A percentile compares a stretch with the other conserved stretches of the same genome.
Conservation (phyloP, 768 basidiomycete genomes). For the Naganishia randhawae region DNA sequence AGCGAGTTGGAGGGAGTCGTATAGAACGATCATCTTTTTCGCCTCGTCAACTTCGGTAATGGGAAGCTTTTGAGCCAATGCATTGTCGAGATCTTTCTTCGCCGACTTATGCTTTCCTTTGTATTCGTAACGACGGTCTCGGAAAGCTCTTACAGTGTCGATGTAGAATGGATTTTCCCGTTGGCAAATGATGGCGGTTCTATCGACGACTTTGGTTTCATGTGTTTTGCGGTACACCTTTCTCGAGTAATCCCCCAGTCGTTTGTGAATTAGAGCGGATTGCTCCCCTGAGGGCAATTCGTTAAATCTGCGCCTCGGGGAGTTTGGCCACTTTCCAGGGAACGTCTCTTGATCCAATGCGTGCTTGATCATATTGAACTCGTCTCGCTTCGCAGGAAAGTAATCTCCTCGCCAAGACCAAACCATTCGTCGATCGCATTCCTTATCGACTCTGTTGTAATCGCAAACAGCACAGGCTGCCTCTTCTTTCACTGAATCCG, state of each 20-base stretch:
- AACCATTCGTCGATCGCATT: slow-evolving; percentile 83
- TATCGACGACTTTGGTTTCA: slow-evolving; percentile 89
- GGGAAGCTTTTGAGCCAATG: slow-evolving; percentile 63
- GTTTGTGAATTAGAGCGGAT: slow-evolving; percentile 87
- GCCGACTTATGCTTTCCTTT: slow-evolving; percentile 97
- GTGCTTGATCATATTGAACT: slow-evolving; percentile 97
- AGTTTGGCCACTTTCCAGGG: slow-evolving; percentile 71
- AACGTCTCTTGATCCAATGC: slow-evolving; percentile 92
- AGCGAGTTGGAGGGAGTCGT: slow-evolving; percentile 95
- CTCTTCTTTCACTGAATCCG: slow-evolving; percentile 95
- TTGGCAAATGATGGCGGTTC: slow-evolving; percentile 94
- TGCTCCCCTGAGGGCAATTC: slow-evolving; percentile 83
- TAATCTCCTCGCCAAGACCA: slow-evolving; percentile 99
- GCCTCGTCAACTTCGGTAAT: slow-evolving; percentile 90
- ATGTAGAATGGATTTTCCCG: slow-evolving; percentile 98
- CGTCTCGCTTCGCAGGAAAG: slow-evolving; percentile 94
- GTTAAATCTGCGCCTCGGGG: slow-evolving; percentile 70
- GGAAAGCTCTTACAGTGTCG: slow-evolving; percentile 92
- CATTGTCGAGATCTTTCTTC: slow-evolving; percentile 93
- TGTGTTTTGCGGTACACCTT: slow-evolving; percentile 99
- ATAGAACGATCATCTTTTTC: slow-evolving; percentile 97
- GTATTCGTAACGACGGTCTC: slow-evolving; percentile 97
- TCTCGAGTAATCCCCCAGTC: slow-evolving; percentile 94
- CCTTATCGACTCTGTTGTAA: slow-evolving; percentile 92
- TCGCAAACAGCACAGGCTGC: slow-evolving; percentile 96